Evolutionary conservation across 179 eudicot species (phyloP), one percentile per base, ranked within the genome.

Genomic region (Silene noctiflora): DNA sequence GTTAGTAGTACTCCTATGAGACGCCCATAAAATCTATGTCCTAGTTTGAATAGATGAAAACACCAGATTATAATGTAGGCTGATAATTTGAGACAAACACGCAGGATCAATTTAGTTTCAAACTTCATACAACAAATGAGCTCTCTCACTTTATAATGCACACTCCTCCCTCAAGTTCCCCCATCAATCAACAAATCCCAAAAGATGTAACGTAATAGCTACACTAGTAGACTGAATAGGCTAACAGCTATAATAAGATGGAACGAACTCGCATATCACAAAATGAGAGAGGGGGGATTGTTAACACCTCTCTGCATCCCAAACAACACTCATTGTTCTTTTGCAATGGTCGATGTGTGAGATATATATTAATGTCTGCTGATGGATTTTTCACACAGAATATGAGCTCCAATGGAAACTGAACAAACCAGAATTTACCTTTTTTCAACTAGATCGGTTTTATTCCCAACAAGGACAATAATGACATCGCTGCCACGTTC

Each of bases 391-490:
- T 33, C 33, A 29, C 3, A 29, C 33, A 29, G 33, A 29, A 29
- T 0, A 29, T 33, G 39, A 33, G 39, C 39, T 33, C 39, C 39
- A 31, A 31, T 2, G 35, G 35, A 31, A 31, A 31, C 35, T 29
- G 7, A 67, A 3, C 12, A n/a, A 59, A 62, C 13, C 8, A 48
- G 24, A 72, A 39, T 59, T 31, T 78, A 92, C 97, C 97, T 92
- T 83, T 92, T 92, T 48, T 92, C 96, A 68, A 92, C 97, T 27
- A 92, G 88, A 79, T 92, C 97, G 58, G 97, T 91, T 87, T 91
- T 91, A 69, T 91, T 91, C 63, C 92, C 97, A 67, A 88, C 97
- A 81, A 90, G 93, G 62, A 90, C 97, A 75, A 90, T 86, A 68
- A 92, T 87, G 67, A 92, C 97, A 85, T 92, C 93, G 16, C 86